phyloP scores from a whole-genome alignment of 495 filamentous ascomycete species.

The Xylaria curta region DNA sequence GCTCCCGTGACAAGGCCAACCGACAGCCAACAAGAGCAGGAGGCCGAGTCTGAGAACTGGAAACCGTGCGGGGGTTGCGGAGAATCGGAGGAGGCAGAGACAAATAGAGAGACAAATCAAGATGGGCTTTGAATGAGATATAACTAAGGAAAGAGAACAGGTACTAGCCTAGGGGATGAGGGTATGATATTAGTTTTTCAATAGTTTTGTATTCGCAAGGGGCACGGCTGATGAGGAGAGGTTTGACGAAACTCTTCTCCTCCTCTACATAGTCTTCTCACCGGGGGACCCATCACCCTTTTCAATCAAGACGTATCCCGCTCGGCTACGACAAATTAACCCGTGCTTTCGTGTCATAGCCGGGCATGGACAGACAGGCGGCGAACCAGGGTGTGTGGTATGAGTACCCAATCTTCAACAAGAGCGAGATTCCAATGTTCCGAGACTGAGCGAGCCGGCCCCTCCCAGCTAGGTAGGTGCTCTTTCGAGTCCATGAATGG shows the following conservation, averaged over 20 bases:
- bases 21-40: slow-evolving; percentile 18
- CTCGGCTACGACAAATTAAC: neutral
- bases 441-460: neutral
- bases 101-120: neutral
- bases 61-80: slow-evolving; percentile 1
- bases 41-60: slow-evolving; percentile 12
- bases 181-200: neutral
- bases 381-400: neutral
- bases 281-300: slow-evolving; percentile 11
- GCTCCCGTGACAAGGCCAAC: slow-evolving; percentile 15
- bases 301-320: slow-evolving; percentile 1
- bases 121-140: neutral
- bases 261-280: slow-evolving; percentile 1
- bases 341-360: neutral
- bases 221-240: neutral
- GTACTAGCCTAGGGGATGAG: neutral
- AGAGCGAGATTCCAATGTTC: neutral
- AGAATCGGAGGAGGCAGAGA: neutral
- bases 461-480: slow-evolving; percentile 6
- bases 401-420: slow-evolving; percentile 3
- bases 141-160: neutral
- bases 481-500: neutral
- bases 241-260: slow-evolving; percentile 9
- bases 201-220: neutral
- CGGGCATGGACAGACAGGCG: neutral